phyloP scores from a whole-genome alignment of 2,329 filamentous ascomycete species.

The Hypoxylon sp. region DNA sequence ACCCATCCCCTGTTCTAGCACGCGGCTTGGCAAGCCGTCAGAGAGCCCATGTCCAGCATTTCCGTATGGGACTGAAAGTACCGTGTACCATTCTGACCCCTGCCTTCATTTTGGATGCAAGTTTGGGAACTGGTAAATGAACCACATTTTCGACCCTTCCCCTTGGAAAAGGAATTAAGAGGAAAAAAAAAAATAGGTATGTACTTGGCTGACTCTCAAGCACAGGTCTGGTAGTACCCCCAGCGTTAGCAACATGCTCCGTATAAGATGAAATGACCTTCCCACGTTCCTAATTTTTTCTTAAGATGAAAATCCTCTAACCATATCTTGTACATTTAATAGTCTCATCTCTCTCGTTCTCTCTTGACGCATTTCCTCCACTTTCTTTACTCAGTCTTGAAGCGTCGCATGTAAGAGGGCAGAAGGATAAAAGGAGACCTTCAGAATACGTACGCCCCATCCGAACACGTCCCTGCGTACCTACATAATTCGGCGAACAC shows the following conservation, averaged over 20 bases:
- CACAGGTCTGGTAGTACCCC: conserved; percentile 43
- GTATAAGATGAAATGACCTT: conserved; percentile 56
- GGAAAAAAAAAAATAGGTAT: conserved; percentile 35
- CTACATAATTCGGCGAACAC: conserved; percentile 46
- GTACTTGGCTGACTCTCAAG: conserved; percentile 42
- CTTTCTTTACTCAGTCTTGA: conserved; percentile 31
- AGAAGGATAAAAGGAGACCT: conserved; percentile 22
- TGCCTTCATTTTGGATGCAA: conserved; percentile 40
- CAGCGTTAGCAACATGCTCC: conserved; percentile 41
- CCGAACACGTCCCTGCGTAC: conserved; percentile 40
- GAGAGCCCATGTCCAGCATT: conserved; percentile 30
- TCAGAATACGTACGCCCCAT: conserved; percentile 33
- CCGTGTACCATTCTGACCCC: conserved; percentile 37
- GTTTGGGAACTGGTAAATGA: conserved; percentile 50
- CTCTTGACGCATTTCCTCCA: conserved; percentile 33
- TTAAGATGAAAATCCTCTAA: conserved; percentile 49
- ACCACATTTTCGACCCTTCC: conserved; percentile 46
- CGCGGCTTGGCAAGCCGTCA: conserved; percentile 44
- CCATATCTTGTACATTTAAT: conserved; percentile 51
- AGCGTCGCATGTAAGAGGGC: conserved; percentile 27
- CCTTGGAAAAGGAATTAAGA: conserved; percentile 43
- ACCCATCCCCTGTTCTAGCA: conserved; percentile 39
- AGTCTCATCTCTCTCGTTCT: conserved; percentile 38
- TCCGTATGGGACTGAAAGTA: conserved; percentile 34
- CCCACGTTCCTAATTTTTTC: conserved; percentile 46